Evolutionary conservation across 768 basidiomycete species (phyloP), one percentile per base, ranked within the genome.

Genomic region (Suillus weaverae): DNA sequence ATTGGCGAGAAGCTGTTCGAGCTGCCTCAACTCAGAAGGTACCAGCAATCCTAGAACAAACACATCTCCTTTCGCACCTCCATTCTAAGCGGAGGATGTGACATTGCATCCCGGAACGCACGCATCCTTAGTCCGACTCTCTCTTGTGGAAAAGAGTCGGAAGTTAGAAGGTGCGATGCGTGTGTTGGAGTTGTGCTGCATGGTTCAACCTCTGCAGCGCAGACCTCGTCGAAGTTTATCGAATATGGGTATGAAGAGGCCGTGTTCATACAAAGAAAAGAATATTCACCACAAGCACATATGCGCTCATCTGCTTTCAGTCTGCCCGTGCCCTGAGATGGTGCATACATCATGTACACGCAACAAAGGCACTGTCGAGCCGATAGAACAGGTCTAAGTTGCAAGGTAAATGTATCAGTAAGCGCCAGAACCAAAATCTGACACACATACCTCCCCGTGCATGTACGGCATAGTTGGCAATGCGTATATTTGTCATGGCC

Each of bases 171-270:
- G 74, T 33, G 83, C 75, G 60, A 82, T 74, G 36, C 83, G 81
- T 65, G 84, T 77, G 39, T 84, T 80, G 0, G 84, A 81, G 0
- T 88, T 87, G 66, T 87, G 92, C 13, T 87, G 75, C 5, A 85
- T 2, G 26, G 92, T 94, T 98, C 97, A 14, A 90, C 81, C 76
- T 99, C 96, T 0, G 87, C 85, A 33, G 84, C 82, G 20, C 97
- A 71, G 10, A 98, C 26, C 26, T 26, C 2, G 26, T 2, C 26
- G 26, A 26, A 26, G 26, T 26, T 26, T 26, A 26, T 26, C 26
- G 26, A 26, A 26, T 26, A 26, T 26, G 26, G 26, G 26, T 26
- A 26, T 26, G 2, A 2, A 26, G 26, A 26, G 26, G 2, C 26
- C 26, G 26, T 26, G 2, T 26, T 26, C 26, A 26, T 26, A 26